Percentiles rank a stretch among this genome's conserved stretches.
phyloP scores from a whole-genome alignment of 2,329 filamentous ascomycete genomes.

The Fonsecaea multimorphosa region DNA sequence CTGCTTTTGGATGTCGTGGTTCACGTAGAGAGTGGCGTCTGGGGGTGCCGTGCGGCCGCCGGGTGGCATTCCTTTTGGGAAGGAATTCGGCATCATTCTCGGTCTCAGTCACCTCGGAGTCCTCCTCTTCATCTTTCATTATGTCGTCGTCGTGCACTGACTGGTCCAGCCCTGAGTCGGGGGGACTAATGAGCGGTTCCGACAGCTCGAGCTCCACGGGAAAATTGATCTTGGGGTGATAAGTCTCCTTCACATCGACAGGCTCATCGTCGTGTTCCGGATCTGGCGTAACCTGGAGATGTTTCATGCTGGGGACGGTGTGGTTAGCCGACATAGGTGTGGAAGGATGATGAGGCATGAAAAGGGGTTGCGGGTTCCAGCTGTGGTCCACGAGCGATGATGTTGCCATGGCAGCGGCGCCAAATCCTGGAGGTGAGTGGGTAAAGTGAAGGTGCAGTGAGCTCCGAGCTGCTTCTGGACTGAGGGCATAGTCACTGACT shows the following conservation, averaged over 20 bases:
- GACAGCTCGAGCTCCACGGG: conserved; percentile 36
- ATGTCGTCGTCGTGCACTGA: conserved; percentile 23
- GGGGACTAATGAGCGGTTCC: conserved; percentile 25
- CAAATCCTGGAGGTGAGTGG: conserved; percentile 1
- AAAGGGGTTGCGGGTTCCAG: conserved; percentile 18
- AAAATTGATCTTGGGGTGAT: conserved; percentile 26
- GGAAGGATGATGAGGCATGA: conserved; percentile 9
- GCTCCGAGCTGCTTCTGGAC: conserved; percentile 27
- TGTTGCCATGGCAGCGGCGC: background rate
- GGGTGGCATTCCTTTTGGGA: conserved; percentile 4
- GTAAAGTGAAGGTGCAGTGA: conserved; percentile 14
- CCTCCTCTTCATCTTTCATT: conserved; percentile 25
- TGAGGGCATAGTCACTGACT: conserved; percentile 32
- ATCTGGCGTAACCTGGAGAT: conserved; percentile 35
- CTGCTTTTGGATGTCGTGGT: conserved; percentile 14
- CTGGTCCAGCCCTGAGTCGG: conserved; percentile 28
- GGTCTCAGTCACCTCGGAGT: conserved; percentile 11
- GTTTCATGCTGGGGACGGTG: conserved; percentile 30
- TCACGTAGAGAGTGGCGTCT: conserved; percentile 18
- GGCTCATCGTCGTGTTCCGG: conserved; percentile 26
- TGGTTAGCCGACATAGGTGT: conserved; percentile 9
- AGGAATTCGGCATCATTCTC: conserved; percentile 34
- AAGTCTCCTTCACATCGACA: conserved; percentile 22
- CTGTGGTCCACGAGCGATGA: background rate
- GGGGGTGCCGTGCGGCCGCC: conserved; percentile 6